A percentile compares a stretch with the other conserved stretches of the same genome.
phyloP scores from a whole-genome alignment of 257 asterid genomes.

The Salvia rosmarinus region DNA sequence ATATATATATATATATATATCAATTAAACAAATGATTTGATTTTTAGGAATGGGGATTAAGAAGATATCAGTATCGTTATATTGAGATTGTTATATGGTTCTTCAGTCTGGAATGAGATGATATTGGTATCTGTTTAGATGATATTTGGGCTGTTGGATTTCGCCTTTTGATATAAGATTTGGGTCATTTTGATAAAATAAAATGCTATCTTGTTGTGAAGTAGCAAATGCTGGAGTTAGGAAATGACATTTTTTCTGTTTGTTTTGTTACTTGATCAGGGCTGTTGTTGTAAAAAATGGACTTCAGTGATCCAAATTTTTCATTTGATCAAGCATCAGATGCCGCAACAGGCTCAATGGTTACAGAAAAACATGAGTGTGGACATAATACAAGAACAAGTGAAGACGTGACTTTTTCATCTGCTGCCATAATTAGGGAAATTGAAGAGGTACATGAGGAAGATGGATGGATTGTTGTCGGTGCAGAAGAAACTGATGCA shows the following conservation, averaged over 20 bases:
- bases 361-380: conserved; percentile 14
- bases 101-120: background rate
- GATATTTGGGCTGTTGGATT: background rate
- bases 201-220: conserved; percentile 13
- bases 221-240: background rate
- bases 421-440: conserved; percentile 33
- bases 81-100: conserved; percentile 16
- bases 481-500: conserved; percentile 29
- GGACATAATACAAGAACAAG: conserved; percentile 25
- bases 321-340: conserved; percentile 38
- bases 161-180: background rate
- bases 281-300: conserved; percentile 48
- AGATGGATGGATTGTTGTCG: conserved; percentile 30
- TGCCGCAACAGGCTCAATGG: conserved; percentile 33
- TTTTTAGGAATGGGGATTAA: background rate
- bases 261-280: conserved; percentile 48
- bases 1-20: background rate
- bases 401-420: conserved; percentile 31
- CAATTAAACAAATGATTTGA: background rate
- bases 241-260: conserved; percentile 20
- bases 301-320: conserved; percentile 34
- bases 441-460: conserved; percentile 35
- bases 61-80: background rate
- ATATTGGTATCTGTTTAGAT: background rate
- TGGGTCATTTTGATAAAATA: background rate